Evolutionary conservation across 2,329 filamentous ascomycete genomes (phyloP).

Genomic region (Xylariaceae sp.): DNA sequence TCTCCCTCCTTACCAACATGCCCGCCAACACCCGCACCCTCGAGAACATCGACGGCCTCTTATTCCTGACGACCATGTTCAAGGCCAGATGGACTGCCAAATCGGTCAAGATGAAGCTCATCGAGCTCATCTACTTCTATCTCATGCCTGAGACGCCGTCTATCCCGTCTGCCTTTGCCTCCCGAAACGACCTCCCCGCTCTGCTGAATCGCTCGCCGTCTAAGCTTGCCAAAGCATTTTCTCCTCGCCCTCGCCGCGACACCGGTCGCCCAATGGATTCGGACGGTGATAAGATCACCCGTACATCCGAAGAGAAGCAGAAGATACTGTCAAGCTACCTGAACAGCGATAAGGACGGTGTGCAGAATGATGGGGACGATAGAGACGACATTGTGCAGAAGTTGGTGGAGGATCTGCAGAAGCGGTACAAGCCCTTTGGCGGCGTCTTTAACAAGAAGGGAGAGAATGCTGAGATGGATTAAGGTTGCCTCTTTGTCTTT

Average conservation of each 20-base stretch:
- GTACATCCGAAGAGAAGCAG: constrained; percentile 78
- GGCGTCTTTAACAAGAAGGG: no score
- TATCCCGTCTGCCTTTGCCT: constrained; percentile 46
- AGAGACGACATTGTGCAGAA: no score
- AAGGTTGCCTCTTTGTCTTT: no score
- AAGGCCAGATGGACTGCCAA: constrained; percentile 80
- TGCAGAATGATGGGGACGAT: no score
- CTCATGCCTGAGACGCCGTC: constrained; percentile 83
- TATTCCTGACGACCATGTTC: constrained; percentile 89
- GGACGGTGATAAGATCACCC: constrained; percentile 45
- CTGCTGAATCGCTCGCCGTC: constrained; percentile 65
- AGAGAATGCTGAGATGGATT: no score
- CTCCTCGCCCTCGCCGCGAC: constrained; percentile 26
- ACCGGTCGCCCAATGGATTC: constrained; percentile 31
- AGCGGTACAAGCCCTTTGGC: no score
- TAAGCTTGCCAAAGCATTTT: constrained; percentile 60
- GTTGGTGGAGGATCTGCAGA: no score
- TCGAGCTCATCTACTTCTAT: constrained; percentile 98
- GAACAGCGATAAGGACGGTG: constrained; percentile 80
- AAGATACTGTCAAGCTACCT: constrained; percentile 71
- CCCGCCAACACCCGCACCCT: constrained; percentile 89
- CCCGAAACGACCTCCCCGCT: constrained; percentile 42
- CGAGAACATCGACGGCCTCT: constrained; percentile 83
- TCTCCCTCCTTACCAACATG: constrained; percentile 80
- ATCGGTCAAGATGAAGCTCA: constrained; percentile 90